phyloP scores from a whole-genome alignment of 257 asterid genomes.

The Solanum virginianum region DNA sequence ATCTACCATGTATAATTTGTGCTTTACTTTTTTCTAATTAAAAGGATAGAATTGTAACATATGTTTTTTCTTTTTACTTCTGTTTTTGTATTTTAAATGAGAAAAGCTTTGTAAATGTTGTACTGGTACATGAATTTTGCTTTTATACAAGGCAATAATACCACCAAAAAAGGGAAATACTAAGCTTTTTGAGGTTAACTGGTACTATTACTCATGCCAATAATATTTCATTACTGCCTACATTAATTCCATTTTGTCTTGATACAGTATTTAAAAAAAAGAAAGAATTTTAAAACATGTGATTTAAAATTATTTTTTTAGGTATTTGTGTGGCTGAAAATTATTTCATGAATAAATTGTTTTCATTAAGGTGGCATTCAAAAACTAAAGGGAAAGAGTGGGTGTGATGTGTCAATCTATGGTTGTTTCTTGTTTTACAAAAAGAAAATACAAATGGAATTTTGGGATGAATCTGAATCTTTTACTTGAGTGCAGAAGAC shows the following conservation, averaged over 20 bases:
- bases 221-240: no score
- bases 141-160: background rate
- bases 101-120: background rate
- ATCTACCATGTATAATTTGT: slow-evolving; percentile 62
- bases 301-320: no score
- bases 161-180: background rate
- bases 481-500: background rate
- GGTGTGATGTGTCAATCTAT: background rate
- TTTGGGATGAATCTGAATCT: background rate
- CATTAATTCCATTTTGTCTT: no score
- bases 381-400: no score
- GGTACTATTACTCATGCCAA: no score
- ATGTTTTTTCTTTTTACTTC: background rate
- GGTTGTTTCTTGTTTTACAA: background rate
- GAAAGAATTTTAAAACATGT: no score
- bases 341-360: no score
- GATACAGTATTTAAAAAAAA: no score
- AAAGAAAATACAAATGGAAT: background rate
- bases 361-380: no score
- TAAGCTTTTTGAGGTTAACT: background rate
- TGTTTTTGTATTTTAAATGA: background rate
- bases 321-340: no score
- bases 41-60: background rate
- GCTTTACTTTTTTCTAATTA: background rate
- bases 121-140: background rate